Conservation (phyloP, 2,329 filamentous ascomycete species). For the Penicillium sp. region DNA sequence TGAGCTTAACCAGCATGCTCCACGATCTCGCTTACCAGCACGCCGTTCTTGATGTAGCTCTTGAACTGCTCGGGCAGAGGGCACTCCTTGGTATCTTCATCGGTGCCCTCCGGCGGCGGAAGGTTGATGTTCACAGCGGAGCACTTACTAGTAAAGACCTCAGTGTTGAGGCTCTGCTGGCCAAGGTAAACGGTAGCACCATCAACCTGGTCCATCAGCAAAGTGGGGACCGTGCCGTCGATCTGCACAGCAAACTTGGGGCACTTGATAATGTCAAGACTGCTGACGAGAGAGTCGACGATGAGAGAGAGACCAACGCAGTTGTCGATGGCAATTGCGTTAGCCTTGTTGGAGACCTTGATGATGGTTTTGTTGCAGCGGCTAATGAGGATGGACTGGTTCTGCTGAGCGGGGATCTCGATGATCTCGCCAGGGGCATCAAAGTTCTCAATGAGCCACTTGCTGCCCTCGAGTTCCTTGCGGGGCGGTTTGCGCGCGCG, state of each 20-base stretch:
- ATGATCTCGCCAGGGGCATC: conserved; percentile 73
- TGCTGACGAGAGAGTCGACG: conserved; percentile 84
- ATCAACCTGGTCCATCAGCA: conserved; percentile 91
- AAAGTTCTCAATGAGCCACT: conserved; percentile 95
- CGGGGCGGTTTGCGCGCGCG: conserved; percentile 75
- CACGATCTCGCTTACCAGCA: conserved; percentile 88
- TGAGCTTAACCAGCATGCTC: conserved; percentile 73
- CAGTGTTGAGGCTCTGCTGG: conserved; percentile 72
- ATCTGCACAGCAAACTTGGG: conserved; percentile 94
- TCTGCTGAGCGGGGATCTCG: conserved; percentile 75
- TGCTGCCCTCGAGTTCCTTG: conserved; percentile 80
- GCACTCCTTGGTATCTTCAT: conserved; percentile 82
- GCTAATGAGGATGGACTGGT: conserved; percentile 87
- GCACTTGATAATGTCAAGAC: conserved; percentile 92
- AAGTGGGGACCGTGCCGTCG: conserved; percentile 76
- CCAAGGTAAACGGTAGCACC: conserved; percentile 83
- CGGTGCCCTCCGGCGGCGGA: conserved; percentile 61
- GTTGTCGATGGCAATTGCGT: conserved; percentile 95
- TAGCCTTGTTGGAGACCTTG: conserved; percentile 87
- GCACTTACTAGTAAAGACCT: conserved; percentile 88
- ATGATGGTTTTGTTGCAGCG: conserved; percentile 89
- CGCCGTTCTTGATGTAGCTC: conserved; percentile 72
- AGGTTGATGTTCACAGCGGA: conserved; percentile 84
- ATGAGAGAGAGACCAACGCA: conserved; percentile 79
- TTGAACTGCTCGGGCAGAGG: conserved; percentile 88